phyloP scores from a whole-genome alignment of 305 asterid genomes.

The Petunia hybrid region DNA sequence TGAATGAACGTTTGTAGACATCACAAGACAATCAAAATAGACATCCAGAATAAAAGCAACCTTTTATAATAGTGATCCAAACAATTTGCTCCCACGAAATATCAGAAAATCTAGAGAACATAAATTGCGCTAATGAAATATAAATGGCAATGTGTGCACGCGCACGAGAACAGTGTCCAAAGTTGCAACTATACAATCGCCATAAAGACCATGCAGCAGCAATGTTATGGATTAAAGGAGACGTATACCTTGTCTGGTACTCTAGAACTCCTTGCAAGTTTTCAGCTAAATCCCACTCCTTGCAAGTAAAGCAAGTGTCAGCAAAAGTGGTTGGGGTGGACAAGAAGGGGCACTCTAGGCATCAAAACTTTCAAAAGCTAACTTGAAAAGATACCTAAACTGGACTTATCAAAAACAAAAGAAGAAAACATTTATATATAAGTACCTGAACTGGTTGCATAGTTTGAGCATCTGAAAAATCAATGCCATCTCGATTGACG shows the following conservation, averaged over 20 bases:
- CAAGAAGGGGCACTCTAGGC: not conserved
- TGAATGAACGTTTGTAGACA: constrained; percentile 40
- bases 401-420: not conserved
- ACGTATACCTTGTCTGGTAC: constrained; percentile 87
- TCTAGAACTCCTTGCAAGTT: constrained; percentile 89
- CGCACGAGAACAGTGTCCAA: not conserved
- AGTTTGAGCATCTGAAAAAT: constrained; percentile 93
- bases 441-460: constrained; percentile 93
- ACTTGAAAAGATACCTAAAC: constrained; percentile 18
- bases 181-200: not conserved
- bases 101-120: not conserved
- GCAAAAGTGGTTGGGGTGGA: not conserved
- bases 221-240: constrained; percentile 17
- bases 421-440: not conserved
- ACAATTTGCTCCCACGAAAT: constrained; percentile 18
- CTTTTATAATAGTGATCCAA: constrained; percentile 26
- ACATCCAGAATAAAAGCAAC: not conserved
- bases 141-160: not conserved
- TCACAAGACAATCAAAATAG: constrained; percentile 29
- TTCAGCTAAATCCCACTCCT: constrained; percentile 99
- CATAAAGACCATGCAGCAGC: constrained; percentile 9
- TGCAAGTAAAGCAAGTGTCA: constrained; percentile 29
- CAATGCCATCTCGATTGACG: constrained; percentile 93
- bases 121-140: not conserved
- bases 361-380: constrained; percentile 27